Conservation (phyloP, 495 filamentous ascomycete species). For the Tuber indicum region DNA sequence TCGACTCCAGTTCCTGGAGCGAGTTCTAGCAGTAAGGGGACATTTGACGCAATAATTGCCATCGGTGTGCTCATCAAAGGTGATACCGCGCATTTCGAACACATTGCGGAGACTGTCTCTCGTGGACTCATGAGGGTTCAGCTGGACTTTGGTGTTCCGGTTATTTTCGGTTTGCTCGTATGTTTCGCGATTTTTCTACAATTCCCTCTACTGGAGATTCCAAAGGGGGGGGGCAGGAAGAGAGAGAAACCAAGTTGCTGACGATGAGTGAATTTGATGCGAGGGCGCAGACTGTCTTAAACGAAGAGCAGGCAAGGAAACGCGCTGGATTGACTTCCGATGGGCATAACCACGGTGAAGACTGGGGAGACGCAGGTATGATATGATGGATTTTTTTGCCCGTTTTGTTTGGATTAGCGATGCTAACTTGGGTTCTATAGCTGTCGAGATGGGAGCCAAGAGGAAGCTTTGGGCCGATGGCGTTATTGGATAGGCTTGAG, state of each 20-base stretch:
- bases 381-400: neutral
- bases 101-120: conserved; percentile 84
- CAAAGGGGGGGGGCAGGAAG: neutral
- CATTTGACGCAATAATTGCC: conserved; percentile 89
- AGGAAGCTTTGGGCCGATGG: conserved; percentile 61
- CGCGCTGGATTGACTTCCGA: conserved; percentile 67
- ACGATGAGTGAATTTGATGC: neutral
- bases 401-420: conserved; percentile 45
- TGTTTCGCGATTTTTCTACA: neutral
- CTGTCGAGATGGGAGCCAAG: conserved; percentile 69
- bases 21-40: conserved; percentile 47
- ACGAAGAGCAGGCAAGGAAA: conserved; percentile 75
- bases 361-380: conserved; percentile 66
- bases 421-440: conserved; percentile 46
- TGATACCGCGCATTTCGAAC: conserved; percentile 98
- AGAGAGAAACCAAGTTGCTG: conserved; percentile 3
- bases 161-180: conserved; percentile 79
- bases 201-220: neutral
- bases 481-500: conserved; percentile 46
- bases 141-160: conserved; percentile 75
- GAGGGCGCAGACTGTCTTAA: conserved; percentile 59
- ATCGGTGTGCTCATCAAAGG: conserved; percentile 97
- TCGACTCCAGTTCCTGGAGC: conserved; percentile 38
- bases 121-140: conserved; percentile 92
- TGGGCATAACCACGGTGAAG: conserved; percentile 77